Evolutionary conservation across 2,329 filamentous ascomycete genomes (phyloP).

Genomic region (Didymella sp.): DNA sequence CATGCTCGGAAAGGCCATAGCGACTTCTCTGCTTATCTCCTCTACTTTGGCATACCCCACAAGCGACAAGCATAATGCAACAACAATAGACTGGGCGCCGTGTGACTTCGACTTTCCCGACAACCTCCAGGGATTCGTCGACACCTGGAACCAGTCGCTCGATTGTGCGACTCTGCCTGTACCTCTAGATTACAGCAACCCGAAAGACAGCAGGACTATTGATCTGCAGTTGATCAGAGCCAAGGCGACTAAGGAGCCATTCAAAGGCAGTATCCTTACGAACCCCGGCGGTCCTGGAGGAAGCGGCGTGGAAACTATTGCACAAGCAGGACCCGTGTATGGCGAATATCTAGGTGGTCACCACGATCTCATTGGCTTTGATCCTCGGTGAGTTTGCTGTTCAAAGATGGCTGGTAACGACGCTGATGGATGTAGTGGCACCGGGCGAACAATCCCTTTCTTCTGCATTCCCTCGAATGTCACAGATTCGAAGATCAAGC

Average conservation of each 20-base stretch:
- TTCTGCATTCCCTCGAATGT: conserved; percentile 15
- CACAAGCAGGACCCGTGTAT: conserved; percentile 4
- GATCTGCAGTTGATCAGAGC: conserved; percentile 37
- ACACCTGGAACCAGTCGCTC: conserved; percentile 2
- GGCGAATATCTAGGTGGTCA: conserved; percentile 14
- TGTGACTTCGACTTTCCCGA: conserved; percentile 22
- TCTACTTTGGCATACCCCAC: conserved; percentile 10
- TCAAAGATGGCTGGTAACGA: neutral
- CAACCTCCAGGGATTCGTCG: neutral
- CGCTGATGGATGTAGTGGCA: conserved; percentile 18
- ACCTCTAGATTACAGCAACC: conserved; percentile 46
- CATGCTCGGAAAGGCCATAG: conserved; percentile 13
- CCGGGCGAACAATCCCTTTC: conserved; percentile 25
- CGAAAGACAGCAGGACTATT: conserved; percentile 28
- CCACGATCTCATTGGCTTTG: conserved; percentile 23
- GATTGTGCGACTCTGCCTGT: conserved; percentile 43
- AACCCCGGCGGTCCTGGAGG: conserved; percentile 47
- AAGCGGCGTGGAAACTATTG: conserved; percentile 17
- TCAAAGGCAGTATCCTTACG: conserved; percentile 43
- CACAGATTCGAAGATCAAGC: conserved; percentile 8
- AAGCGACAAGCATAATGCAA: conserved; percentile 1
- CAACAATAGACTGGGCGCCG: conserved; percentile 16
- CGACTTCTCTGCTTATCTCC: conserved; percentile 9
- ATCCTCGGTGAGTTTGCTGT: conserved; percentile 15
- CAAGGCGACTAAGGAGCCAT: conserved; percentile 35